Conservation (phyloP, 164 flowering plant species). For the Stephania cephalantha region DNA sequence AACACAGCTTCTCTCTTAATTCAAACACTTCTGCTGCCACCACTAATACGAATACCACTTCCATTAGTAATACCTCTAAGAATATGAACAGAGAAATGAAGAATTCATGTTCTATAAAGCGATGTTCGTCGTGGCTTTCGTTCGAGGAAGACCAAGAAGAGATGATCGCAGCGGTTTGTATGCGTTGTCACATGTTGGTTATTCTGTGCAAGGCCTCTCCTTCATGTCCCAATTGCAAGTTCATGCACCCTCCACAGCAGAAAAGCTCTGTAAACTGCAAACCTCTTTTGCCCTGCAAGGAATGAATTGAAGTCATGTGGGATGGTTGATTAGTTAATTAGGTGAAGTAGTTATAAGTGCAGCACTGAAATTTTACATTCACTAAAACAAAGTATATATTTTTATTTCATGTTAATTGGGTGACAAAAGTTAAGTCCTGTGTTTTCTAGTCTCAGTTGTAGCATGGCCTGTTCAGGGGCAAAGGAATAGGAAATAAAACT, state of each 20-base stretch:
- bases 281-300: conserved; percentile 38
- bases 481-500: background rate
- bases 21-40: background rate
- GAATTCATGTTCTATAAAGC: background rate
- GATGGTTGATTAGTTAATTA: background rate
- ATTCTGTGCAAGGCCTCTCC: conserved; percentile 81
- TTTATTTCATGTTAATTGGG: background rate
- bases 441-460: background rate
- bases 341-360: background rate
- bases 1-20: background rate
- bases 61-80: too few relatives aligned
- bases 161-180: conserved; percentile 82
- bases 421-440: background rate
- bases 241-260: conserved; percentile 57
- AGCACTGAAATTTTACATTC: background rate
- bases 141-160: conserved; percentile 42
- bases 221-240: conserved; percentile 88
- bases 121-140: conserved; percentile 40
- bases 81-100: conserved; percentile 6
- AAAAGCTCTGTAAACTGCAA: conserved; percentile 27
- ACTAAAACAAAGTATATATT: background rate
- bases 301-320: background rate
- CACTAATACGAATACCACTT: too few relatives aligned
- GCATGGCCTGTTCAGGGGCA: background rate
- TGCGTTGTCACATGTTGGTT: conserved; percentile 80